These are phyloP conservation scores for Rhodocollybia butyracea DNA, from an alignment of 768 basidiomycete genomes.

Conservation along the genomic window DNA sequence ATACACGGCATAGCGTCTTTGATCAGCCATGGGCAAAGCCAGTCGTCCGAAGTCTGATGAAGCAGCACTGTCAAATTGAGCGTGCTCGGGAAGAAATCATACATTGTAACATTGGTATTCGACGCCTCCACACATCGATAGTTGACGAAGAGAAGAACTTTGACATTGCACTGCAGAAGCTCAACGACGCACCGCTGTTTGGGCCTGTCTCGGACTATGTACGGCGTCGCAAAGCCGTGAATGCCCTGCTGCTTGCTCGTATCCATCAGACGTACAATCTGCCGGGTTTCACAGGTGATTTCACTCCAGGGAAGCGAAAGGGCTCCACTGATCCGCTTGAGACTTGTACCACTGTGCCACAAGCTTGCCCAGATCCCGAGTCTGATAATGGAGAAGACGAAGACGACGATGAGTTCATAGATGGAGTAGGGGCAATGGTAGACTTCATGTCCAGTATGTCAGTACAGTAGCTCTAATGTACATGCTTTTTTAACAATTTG, in stretches of 20 bases:
- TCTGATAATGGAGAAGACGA: not conserved
- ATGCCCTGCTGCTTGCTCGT: not conserved
- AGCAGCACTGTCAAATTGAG: slow-evolving; percentile 23
- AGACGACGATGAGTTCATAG: slow-evolving; percentile 1
- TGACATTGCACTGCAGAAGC: not conserved
- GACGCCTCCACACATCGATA: slow-evolving; percentile 21
- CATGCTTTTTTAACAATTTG: not conserved
- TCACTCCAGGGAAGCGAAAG: too few species aligned
- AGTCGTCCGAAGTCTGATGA: slow-evolving; percentile 18
- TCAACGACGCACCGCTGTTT: not conserved
- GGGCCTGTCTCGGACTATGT: not conserved
- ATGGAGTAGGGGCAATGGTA: not conserved
- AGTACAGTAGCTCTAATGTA: not conserved
- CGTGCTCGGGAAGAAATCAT: slow-evolving; percentile 28
- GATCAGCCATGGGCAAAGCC: slow-evolving; percentile 25
- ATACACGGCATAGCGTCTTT: slow-evolving; percentile 26
- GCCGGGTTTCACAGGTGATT: not conserved
- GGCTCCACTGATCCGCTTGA: too few species aligned
- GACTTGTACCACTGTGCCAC: not conserved
- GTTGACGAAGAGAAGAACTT: slow-evolving; percentile 17
- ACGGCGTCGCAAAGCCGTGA: not conserved
- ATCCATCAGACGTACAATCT: slow-evolving; percentile 5
- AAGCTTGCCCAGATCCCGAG: not conserved
- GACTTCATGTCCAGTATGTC: slow-evolving; percentile 3
- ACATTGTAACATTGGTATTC: slow-evolving; percentile 28